Evolutionary conservation across 2,329 filamentous ascomycete species (phyloP).

Genomic region (Aschersonia sp.): DNA sequence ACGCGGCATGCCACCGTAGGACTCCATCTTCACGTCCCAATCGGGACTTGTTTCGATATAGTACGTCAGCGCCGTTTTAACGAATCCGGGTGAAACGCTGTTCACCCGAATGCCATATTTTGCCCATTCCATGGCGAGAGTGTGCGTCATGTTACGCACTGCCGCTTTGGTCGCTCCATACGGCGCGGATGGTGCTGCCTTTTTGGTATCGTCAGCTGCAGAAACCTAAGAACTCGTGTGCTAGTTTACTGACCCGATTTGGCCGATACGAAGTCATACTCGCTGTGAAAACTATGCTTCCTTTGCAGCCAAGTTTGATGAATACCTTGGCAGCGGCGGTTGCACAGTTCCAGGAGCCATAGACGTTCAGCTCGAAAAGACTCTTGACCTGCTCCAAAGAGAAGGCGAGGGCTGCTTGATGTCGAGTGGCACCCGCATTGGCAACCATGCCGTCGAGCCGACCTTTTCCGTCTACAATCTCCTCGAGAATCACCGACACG

Average conservation of each 20-base stretch:
- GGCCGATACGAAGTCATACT: slow-evolving; percentile 32
- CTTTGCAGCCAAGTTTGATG: slow-evolving; percentile 18
- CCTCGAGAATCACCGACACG: slow-evolving; percentile 24
- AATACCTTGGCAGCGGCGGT: slow-evolving; percentile 26
- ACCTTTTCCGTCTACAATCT: slow-evolving; percentile 21
- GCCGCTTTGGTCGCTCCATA: slow-evolving; percentile 30
- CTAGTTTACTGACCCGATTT: slow-evolving; percentile 15
- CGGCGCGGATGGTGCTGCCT: slow-evolving; percentile 32
- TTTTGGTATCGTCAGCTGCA: background rate
- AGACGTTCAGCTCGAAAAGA: slow-evolving; percentile 31
- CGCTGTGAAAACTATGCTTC: slow-evolving; percentile 27
- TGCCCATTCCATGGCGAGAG: slow-evolving; percentile 32
- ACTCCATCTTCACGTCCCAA: slow-evolving; percentile 39
- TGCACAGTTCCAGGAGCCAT: slow-evolving; percentile 28
- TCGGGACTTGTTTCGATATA: slow-evolving; percentile 20
- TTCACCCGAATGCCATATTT: slow-evolving; percentile 30
- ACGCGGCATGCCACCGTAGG: slow-evolving; percentile 38
- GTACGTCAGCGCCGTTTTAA: slow-evolving; percentile 31
- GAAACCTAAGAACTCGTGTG: too few species aligned
- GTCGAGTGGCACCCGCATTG: slow-evolving; percentile 34
- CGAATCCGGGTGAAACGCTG: slow-evolving; percentile 27
- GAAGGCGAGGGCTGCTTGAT: slow-evolving; percentile 32
- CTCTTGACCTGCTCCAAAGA: slow-evolving; percentile 10
- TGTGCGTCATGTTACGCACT: slow-evolving; percentile 23
- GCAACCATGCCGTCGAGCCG: slow-evolving; percentile 31